Base-by-base conservation (phyloP, 371 early-diverging fungal species). In the Mucor piriformis region DNA sequence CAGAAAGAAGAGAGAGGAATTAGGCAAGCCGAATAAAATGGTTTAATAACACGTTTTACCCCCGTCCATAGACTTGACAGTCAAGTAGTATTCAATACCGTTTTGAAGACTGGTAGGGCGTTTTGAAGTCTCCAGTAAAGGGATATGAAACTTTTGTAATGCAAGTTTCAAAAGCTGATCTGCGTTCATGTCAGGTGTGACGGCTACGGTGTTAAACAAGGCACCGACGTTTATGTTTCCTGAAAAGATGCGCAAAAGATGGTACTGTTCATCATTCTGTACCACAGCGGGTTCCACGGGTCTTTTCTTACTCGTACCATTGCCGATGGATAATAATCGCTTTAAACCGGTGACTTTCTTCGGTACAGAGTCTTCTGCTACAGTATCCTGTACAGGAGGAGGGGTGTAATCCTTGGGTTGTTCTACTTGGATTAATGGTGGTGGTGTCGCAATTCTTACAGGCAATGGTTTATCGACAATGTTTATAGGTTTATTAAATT, bases 171-270 rank as follows among this genome's bases (percentile, higher is more conserved):
- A 61, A 3, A 84, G 70, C 16, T 83, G 81, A 21, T 83, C 83
- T n/a, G 86, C 80, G 61, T 75, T 82, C 20, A 82, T 86, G 10
- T 76, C 50, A 11, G 78, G 74, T 8, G 79, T 79, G 3, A 86
- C 76, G 3, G 84, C 74, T 15, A 86, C 79, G 0, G 86, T 79
- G 57, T 81, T 82, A 67, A 81, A 86, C 59, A 76, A 72, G 21
- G 86, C 73, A 20, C 82, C 81, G 50, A 83, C 78, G 58, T 83
- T 83, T 43, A 86, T 82, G 53, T 84, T 83, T 37, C 83, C 86
- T 7, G 86, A 78, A 63, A 79, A 86, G 1, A 86, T 83, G 15
- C 81, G 72, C 6, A 81, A 46, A 10, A 81, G 74, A 29, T 74
- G 69, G 24, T 60, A 61, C 38, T 72, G 72, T 25, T 58, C 55